These are phyloP conservation scores for Penicillium fimorum DNA, from an alignment of 495 filamentous ascomycete genomes.

Conservation along the genomic window DNA sequence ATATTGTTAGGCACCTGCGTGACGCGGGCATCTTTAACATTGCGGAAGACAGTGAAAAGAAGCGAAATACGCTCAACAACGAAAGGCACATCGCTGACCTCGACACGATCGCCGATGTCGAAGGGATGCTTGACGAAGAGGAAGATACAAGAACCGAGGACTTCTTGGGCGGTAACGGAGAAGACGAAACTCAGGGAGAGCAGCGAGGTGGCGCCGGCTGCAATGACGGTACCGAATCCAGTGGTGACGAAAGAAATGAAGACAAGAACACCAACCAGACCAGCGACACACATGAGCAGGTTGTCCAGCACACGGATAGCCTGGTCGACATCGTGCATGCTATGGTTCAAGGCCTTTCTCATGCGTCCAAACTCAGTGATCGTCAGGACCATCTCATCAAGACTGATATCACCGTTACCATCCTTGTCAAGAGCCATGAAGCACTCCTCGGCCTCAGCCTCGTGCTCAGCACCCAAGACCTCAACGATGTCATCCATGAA, in stretches of 20 bases:
- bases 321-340: conserved; percentile 96
- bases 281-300: conserved; percentile 73
- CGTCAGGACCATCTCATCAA: conserved; percentile 93
- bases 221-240: conserved; percentile 80
- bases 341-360: conserved; percentile 78
- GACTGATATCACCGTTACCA: conserved; percentile 85
- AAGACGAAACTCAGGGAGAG: conserved; percentile 95
- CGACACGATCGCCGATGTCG: conserved; percentile 92
- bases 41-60: conserved; percentile 89
- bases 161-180: conserved; percentile 84
- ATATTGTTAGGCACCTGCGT: conserved; percentile 90
- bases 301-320: conserved; percentile 88
- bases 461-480: conserved; percentile 72
- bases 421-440: conserved; percentile 80
- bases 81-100: conserved; percentile 68
- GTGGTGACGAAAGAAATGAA: conserved; percentile 88
- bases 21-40: conserved; percentile 74
- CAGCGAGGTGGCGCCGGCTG: conserved; percentile 91
- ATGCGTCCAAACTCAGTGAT: conserved; percentile 79
- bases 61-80: conserved; percentile 92
- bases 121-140: conserved; percentile 95
- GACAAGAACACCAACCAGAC: conserved; percentile 78
- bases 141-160: conserved; percentile 95
- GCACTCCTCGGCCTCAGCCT: conserved; percentile 75
- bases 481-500: conserved; percentile 80